These are phyloP conservation scores for Theileria equi DNA, from an alignment of 169 alveolate genomes.

Conservation along the genomic window DNA sequence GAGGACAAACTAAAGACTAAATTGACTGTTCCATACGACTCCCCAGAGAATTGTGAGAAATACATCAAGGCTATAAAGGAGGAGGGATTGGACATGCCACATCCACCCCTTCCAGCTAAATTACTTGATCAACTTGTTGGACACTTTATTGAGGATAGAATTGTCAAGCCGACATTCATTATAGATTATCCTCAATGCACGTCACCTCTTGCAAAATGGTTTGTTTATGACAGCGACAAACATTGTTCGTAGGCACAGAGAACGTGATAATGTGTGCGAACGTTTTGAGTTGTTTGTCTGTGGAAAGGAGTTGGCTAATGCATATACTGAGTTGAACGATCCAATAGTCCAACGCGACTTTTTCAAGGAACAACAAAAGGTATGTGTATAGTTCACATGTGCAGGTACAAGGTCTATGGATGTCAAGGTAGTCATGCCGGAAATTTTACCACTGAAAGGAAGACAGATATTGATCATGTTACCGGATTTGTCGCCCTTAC, in stretches of 20 bases:
- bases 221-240: constrained; percentile 9
- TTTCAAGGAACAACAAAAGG: constrained; percentile 71
- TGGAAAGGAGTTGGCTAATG: constrained; percentile 88
- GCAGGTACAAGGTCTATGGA: not conserved
- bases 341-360: constrained; percentile 87
- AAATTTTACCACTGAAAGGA: too few species aligned
- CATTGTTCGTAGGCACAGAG: constrained; percentile 79
- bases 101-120: constrained; percentile 76
- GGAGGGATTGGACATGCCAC: constrained; percentile 72
- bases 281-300: constrained; percentile 90
- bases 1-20: constrained; percentile 79
- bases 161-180: constrained; percentile 92
- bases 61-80: constrained; percentile 66
- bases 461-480: too few species aligned
- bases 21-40: constrained; percentile 78
- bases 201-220: constrained; percentile 99
- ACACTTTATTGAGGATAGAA: constrained; percentile 93
- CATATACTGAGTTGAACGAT: constrained; percentile 92
- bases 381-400: not conserved
- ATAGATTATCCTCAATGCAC: constrained; percentile 98
- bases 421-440: too few species aligned
- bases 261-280: constrained; percentile 80
- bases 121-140: constrained; percentile 79
- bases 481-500: too few species aligned
- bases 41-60: constrained; percentile 68